Evolutionary conservation across 2,329 filamentous ascomycete species (phyloP), one percentile per base, ranked within the genome.

Genomic region (Ophiostoma sp.): DNA sequence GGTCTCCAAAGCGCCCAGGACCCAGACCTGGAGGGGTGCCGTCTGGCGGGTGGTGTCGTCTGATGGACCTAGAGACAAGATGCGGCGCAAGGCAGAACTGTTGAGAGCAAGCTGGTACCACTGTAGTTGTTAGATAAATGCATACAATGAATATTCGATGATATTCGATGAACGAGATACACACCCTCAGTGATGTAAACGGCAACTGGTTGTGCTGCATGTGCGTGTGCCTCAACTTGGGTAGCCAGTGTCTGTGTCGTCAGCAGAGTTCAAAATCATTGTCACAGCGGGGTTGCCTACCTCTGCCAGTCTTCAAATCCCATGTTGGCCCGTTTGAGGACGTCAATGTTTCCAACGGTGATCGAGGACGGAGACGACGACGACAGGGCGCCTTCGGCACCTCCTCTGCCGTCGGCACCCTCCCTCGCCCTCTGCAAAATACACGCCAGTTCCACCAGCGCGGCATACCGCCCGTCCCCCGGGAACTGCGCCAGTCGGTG

Each of bases 201-300:
- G 69, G 69, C 15, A 70, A 22, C 36, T 70, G 69, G 69, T 31
- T 70, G 52, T 70, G 69, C 69, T 70, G 69, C 69, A 70, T 70
- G 22, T n/a, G 33, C 28, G 69, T 70, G 52, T 70, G 50, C 17
- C 22, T 33, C 39, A 69, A 45, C 19, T 22, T 69, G 5, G 69
- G 52, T 2, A 59, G 50, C 48, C 50, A 70, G 4, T 59, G 33
- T n/a, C 68, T 70, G 17, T 12, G 3, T 19, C 11, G 42, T 48
- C 42, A 48, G 42, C 15, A 3, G 8, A 48, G 5, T 48, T 48
- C 42, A 48, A 15, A 12, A 5, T 48, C 11, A 15, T 19, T 48
- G 5, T 15, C 42, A 48, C 3, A 42, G 39, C 39, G 7, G 39
- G 39, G 22, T 59, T n/a, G 31, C 66, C 52, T 17, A 70, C 69